phyloP scores from a whole-genome alignment of 2,329 filamentous ascomycete species.

The Aspergillus sp. region DNA sequence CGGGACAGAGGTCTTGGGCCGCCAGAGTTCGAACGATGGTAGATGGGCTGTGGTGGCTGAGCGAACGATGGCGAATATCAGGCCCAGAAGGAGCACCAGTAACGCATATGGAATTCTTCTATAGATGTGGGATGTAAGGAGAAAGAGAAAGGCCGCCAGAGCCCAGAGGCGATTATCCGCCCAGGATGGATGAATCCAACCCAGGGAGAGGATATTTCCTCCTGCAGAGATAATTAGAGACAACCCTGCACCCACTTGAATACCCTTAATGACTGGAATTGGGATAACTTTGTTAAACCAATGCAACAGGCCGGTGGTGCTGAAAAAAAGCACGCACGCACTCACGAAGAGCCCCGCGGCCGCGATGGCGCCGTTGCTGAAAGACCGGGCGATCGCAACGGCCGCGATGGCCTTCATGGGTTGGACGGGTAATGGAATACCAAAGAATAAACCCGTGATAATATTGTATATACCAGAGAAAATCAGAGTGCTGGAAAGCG shows the following conservation, averaged over 20 bases:
- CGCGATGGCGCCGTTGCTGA: conserved; percentile 63
- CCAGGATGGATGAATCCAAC: conserved; percentile 58
- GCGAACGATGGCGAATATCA: conserved; percentile 54
- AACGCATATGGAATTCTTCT: conserved; percentile 71
- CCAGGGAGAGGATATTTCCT: conserved; percentile 56
- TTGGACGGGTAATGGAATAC: conserved; percentile 83
- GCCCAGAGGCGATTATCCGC: conserved; percentile 75
- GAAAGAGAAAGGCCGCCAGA: conserved; percentile 60
- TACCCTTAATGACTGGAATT: conserved; percentile 83
- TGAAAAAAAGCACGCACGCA: conserved; percentile 64
- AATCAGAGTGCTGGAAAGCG: conserved; percentile 73
- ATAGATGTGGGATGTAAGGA: conserved; percentile 59
- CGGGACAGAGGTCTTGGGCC: conserved; percentile 46
- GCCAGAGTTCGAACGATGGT: conserved; percentile 53
- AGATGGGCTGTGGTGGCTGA: conserved; percentile 28
- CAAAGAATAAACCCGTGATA: conserved; percentile 70
- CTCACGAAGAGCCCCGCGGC: conserved; percentile 77
- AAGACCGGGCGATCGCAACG: conserved; percentile 65
- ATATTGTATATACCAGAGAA: conserved; percentile 86
- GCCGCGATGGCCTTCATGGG: conserved; percentile 87
- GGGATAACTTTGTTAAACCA: conserved; percentile 69
- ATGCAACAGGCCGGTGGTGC: conserved; percentile 66
- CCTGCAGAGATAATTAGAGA: conserved; percentile 74
- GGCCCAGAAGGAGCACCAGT: conserved; percentile 58
- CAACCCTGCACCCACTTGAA: conserved; percentile 85